Percentiles rank a stretch among this genome's conserved stretches.
Conservation (phyloP, 176 grass and related monocot species). For the Olyra latifolia region DNA sequence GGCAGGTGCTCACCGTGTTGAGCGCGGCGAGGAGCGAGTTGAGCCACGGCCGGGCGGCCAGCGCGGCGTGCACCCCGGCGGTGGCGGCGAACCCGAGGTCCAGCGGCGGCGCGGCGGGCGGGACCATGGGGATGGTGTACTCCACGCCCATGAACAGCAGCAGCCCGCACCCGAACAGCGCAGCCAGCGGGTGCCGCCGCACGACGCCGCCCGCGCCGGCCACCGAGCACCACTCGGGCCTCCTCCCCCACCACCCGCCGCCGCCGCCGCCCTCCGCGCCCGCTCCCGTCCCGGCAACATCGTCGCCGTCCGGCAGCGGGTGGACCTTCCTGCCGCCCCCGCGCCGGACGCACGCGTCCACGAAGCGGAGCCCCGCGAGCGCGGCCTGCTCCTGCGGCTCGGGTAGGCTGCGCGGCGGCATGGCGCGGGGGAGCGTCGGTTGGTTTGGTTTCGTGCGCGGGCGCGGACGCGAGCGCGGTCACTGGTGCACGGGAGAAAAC, state of each 20-base stretch:
- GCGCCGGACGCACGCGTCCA: not conserved
- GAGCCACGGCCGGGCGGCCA: conserved; percentile 57
- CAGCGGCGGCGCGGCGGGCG: conserved; percentile 54
- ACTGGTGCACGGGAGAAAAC: not conserved
- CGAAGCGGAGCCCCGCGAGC: not conserved
- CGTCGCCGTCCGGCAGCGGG: not conserved
- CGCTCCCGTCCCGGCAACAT: not conserved
- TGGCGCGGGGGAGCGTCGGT: conserved; percentile 10
- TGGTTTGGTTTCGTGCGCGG: too few relatives aligned
- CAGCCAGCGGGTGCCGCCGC: conserved; percentile 56
- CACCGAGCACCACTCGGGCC: conserved; percentile 38
- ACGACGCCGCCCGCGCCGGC: conserved; percentile 9
- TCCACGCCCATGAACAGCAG: conserved; percentile 91
- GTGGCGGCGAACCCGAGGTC: conserved; percentile 79
- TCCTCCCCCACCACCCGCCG: not conserved
- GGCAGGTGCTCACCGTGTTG: conserved; percentile 63
- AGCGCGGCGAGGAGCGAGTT: conserved; percentile 85
- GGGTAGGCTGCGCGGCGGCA: conserved; percentile 50
- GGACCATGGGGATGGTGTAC: conserved; percentile 88
- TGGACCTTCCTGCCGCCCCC: conserved; percentile 19
- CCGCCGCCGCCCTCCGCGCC: not conserved
- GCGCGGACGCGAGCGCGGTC: too few relatives aligned
- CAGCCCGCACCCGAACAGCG: conserved; percentile 51
- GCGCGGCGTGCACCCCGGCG: conserved; percentile 41
- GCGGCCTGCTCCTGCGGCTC: not conserved